phyloP scores from a whole-genome alignment of 495 filamentous ascomycete genomes.

The Penicillium bialowiezense region DNA sequence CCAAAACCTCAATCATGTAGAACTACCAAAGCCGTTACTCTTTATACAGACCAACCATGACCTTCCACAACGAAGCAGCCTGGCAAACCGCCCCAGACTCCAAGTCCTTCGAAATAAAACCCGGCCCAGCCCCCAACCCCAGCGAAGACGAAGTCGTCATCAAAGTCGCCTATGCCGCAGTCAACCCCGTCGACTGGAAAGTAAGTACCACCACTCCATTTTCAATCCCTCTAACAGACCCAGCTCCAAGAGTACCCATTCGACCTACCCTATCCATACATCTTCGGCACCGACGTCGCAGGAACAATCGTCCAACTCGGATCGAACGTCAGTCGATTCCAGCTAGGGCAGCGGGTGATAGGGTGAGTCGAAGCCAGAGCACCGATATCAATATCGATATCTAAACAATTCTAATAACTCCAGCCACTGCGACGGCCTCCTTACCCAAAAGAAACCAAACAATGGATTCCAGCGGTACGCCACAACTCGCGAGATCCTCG shows the following conservation, averaged over 20 bases:
- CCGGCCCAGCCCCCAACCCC: slow-evolving; percentile 14
- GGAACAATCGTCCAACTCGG: slow-evolving; percentile 40
- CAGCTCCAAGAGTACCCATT: slow-evolving; percentile 5
- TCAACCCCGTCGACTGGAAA: slow-evolving; percentile 20
- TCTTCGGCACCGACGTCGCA: slow-evolving; percentile 41
- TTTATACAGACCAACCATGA: no score
- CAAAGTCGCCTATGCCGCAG: slow-evolving; percentile 17
- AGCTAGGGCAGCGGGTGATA: slow-evolving; percentile 41
- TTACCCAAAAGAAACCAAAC: slow-evolving; percentile 19
- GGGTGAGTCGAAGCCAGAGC: slow-evolving; percentile 17
- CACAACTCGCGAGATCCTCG: slow-evolving; percentile 17
- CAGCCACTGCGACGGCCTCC: slow-evolving; percentile 16
- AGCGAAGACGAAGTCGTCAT: slow-evolving; percentile 20
- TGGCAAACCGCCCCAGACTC: slow-evolving; percentile 1
- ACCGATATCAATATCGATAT: no score
- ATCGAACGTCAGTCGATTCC: slow-evolving; percentile 27
- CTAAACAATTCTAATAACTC: not conserved
- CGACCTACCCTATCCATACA: slow-evolving; percentile 8
- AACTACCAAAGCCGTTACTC: no score
- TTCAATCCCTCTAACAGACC: not conserved
- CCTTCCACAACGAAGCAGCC: slow-evolving; percentile 11
- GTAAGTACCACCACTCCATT: not conserved
- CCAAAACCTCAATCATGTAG: no score
- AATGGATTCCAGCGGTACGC: slow-evolving; percentile 32
- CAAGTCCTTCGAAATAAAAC: slow-evolving; percentile 8